Base-by-base conservation (phyloP, 805 yeast genomes). In the Kluyveromyces siamensis region DNA sequence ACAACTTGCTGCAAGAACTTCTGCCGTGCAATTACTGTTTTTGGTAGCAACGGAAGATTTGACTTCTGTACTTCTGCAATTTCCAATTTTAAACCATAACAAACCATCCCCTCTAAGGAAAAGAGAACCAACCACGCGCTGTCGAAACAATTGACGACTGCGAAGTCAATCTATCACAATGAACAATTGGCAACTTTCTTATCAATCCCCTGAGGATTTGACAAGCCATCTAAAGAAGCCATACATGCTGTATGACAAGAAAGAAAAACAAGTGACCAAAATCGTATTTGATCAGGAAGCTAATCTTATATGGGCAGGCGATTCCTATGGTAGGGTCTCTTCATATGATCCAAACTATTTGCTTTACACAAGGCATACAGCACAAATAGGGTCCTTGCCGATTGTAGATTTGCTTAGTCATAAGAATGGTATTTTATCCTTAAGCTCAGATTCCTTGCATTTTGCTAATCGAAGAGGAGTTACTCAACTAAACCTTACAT, bases 221-320 rank as follows among this genome's bases (percentile, higher is more conserved):
- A 53, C 59, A 27, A 61, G 56, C 18, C 69, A 65, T 51, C 49
- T 65, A 41, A 53, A 58, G 39, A 65, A 62, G 46, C 65, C 68
- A 11, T 63, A 59, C 44, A 53, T 60, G 42, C 53, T 63, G 25
- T 63, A 57, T 47, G 69, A 65, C 48, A 60, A 58, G 37, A 61
- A 58, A 41, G 61, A 59, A n/a, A 65, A 65, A 50, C 56, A 59
- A 37, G 55, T 56, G 5, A 62, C 63, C 2, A 59, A 59, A 33
- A 50, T 79, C 8, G 64, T 66, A 3, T 89, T 89, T 63, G 96
- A 90, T 66, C 74, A 74, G 37, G 68, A 75, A n/a, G 77, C 81
- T 50, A 93, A 90, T 56, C 69, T 93, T 41, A 61, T 90, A 1
- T 91, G 98, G 98, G 73, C 83, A 1, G 96, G 95, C 16, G 93